Evolutionary conservation across 345 rosid species (phyloP), one percentile per base, ranked within the genome.

Genomic region (Adansonia digitata): DNA sequence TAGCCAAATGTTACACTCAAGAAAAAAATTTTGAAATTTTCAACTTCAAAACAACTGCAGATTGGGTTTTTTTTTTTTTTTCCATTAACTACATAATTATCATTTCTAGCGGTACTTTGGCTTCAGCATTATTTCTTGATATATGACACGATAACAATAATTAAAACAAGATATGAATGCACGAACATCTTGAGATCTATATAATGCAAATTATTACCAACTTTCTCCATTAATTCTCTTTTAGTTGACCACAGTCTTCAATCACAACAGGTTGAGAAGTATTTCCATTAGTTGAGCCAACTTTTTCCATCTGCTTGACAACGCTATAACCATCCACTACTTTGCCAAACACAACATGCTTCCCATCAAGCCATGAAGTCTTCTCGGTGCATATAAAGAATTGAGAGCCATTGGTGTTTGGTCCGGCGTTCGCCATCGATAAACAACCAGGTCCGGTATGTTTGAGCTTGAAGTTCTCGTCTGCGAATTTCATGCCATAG

Each of bases 331-430:
- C 98, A 18, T 92, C 92, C 0, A 94, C 97, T 18, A 92, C 93
- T 79, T 92, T 91, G 15, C 98, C 97, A 12, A 94, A 92, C 61
- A 92, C 97, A 18, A 92, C 97, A 17, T 92, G 97, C 82, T 92
- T 94, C 40, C 94, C 14, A 45, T 94, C 97, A 2, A 92, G 94
- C 97, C 98, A 89, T 0, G 87, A 2, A 4, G 97, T 91, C 81
- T 85, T 87, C 40, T 77, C 90, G 0, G 97, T 92, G 68, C 97
- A 92, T 29, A 92, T 91, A n/a, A 94, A 94, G 84, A 94, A 94
- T 82, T 94, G 97, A 59, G 59, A 53, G 22, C 59, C 59, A 10
- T 51, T 51, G 1, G 56, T n/a, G 56, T n/a, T 51, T 51, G 56
- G 24, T 6, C 56, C 56, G n/a, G 56, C 29, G 22, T 53, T 53